Conservation (phyloP, 768 basidiomycete species). For the Cystofilobasidium bisporidii region DNA sequence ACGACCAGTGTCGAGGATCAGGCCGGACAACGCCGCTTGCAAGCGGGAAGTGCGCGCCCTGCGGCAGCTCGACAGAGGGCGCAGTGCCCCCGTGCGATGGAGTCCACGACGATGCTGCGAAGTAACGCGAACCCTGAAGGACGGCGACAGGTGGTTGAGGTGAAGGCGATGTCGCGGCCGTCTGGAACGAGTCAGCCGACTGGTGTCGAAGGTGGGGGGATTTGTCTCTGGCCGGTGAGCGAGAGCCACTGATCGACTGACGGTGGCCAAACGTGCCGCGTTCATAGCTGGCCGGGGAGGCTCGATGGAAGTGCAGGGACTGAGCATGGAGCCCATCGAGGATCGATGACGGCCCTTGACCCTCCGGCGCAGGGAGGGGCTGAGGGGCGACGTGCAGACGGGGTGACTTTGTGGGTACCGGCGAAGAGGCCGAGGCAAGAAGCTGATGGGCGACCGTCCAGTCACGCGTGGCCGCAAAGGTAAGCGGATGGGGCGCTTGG, state of each 20-base stretch:
- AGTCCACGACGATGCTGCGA: too few relatives aligned
- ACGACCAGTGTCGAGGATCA: conserved; percentile 2
- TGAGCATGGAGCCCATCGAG: too few relatives aligned
- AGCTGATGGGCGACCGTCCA: too few relatives aligned
- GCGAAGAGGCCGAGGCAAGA: too few relatives aligned
- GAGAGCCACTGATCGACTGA: not conserved
- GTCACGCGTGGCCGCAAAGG: too few relatives aligned
- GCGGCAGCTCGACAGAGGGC: not conserved
- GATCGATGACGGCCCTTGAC: too few relatives aligned
- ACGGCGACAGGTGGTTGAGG: not conserved
- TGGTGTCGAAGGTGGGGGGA: not conserved
- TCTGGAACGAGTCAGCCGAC: not conserved
- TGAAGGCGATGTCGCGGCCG: not conserved
- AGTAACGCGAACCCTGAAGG: too few relatives aligned
- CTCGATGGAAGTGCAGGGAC: too few relatives aligned
- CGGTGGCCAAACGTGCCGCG: not conserved
- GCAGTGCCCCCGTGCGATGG: not conserved
- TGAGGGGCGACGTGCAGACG: too few relatives aligned
- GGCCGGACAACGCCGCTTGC: not conserved
- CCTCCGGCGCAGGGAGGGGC: too few relatives aligned
- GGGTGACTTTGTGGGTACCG: too few relatives aligned
- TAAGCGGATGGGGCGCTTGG: too few relatives aligned
- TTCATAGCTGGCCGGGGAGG: not conserved
- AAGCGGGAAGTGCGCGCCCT: not conserved
- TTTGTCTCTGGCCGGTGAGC: not conserved